A percentile compares a stretch with the other conserved stretches of the same genome.
phyloP scores from a whole-genome alignment of 2,329 filamentous ascomycete species.

The Penicillium sp. region DNA sequence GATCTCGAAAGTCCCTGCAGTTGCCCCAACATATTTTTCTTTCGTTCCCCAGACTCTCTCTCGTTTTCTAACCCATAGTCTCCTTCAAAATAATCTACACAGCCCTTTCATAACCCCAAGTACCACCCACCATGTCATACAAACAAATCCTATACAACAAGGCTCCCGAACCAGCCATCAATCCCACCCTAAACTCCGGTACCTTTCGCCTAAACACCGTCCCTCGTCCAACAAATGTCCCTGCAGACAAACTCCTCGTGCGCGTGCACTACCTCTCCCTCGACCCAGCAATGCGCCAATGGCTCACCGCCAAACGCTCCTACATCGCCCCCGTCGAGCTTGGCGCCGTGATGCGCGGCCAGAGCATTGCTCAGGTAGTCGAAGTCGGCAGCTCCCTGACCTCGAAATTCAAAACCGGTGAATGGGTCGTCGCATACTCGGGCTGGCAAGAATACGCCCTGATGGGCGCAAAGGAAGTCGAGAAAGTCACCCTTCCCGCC shows the following conservation, averaged over 20 bases:
- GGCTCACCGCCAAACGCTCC: slow-evolving; percentile 60
- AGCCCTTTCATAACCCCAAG: not conserved
- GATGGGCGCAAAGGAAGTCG: slow-evolving; percentile 51
- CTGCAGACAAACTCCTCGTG: slow-evolving; percentile 60
- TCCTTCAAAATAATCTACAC: not conserved
- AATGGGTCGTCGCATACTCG: slow-evolving; percentile 53
- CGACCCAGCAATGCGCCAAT: slow-evolving; percentile 75
- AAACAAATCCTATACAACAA: slow-evolving; percentile 40
- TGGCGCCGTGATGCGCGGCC: slow-evolving; percentile 67
- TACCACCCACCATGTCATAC: slow-evolving; percentile 24
- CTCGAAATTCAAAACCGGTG: slow-evolving; percentile 30
- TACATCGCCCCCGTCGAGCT: slow-evolving; percentile 69
- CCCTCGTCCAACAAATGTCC: slow-evolving; percentile 28
- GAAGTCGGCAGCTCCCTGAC: slow-evolving; percentile 51
- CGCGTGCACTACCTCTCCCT: slow-evolving; percentile 64
- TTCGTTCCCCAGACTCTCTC: not conserved
- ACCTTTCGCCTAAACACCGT: slow-evolving; percentile 37
- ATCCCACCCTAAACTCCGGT: slow-evolving; percentile 35
- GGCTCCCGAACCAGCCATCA: slow-evolving; percentile 34
- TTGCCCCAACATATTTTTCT: not conserved
- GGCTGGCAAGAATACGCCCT: slow-evolving; percentile 70
- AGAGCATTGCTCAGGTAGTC: slow-evolving; percentile 59
- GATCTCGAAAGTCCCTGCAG: not conserved
- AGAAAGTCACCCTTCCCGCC: slow-evolving; percentile 46
- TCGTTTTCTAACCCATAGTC: not conserved